Base-by-base conservation (phyloP, 495 filamentous ascomycete genomes). In the Neurospora intermedia region DNA sequence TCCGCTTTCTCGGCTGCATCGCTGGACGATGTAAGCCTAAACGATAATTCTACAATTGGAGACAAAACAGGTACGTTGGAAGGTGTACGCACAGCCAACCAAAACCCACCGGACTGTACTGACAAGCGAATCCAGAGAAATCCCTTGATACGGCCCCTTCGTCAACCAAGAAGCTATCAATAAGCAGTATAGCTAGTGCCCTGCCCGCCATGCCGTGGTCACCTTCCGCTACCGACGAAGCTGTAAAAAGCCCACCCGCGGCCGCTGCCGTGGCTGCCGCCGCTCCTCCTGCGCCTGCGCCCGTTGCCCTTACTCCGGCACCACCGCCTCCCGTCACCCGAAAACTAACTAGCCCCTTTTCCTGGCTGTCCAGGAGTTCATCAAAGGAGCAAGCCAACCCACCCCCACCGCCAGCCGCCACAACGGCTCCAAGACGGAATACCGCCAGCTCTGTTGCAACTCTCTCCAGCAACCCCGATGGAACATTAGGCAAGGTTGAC, bases 311-410 rank as follows among this genome's bases (percentile, higher is more conserved):
- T 27, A 82, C 82, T 11, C 78, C 85, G 5, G 74, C 86, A 42
- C 74, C 81, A 31, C 74, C 82, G 41, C 77, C 84, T 9, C 74
- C 83, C 18, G 76, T 84, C 43, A 77, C 85, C 42, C 86, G 92
- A 79, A 95, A 93, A 78, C 83, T 93, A 31, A 92, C 90, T 59
- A 90, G 92, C 72, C 93, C 93, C 0, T 97, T 95, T 74, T 89
- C 92, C 23, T 96, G 92, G 92, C 86, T 96, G 69, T 94, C 92
- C n/a, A 86, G 93, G 74, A 91, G 87, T 77, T 90, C 89, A 13
- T 86, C 87, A 7, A 85, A 85, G 42, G 83, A 85, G 40, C 93
- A 92, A 78, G 88, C 92, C 39, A 77, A 83, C 54, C 82, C 86
- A 40, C 84, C 89, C 4, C 84, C 88, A 10, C 73, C 82, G 10